phyloP scores from a whole-genome alignment of 164 flowering plant genomes.

The Dillenia suffruticosa region DNA sequence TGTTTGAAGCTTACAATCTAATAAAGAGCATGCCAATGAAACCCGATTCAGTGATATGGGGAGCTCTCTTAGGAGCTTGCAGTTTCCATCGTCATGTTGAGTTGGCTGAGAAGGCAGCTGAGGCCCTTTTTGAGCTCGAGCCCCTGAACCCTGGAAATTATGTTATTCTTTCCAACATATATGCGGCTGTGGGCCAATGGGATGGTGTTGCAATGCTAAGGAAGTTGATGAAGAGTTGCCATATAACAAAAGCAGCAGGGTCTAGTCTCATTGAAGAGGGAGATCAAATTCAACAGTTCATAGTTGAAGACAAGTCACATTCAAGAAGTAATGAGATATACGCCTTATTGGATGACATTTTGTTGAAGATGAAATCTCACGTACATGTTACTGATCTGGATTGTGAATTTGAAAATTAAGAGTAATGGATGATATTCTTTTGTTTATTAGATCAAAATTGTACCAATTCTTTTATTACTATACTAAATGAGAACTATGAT shows the following conservation, averaged over 20 bases:
- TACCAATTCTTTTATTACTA: no score
- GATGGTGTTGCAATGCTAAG: constrained; percentile 66
- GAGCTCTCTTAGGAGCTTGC: constrained; percentile 76
- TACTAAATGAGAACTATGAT: no score
- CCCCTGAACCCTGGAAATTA: constrained; percentile 87
- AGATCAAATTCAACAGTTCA: constrained; percentile 57
- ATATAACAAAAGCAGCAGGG: constrained; percentile 66
- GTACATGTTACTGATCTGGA: constrained; percentile 11
- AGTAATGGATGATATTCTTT: background rate
- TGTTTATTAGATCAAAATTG: no score
- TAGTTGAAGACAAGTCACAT: constrained; percentile 74
- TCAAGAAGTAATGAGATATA: constrained; percentile 48
- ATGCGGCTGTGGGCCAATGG: constrained; percentile 66
- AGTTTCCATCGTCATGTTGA: constrained; percentile 66
- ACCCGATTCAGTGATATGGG: constrained; percentile 86
- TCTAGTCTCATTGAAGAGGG: constrained; percentile 69
- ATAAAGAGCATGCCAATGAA: constrained; percentile 67
- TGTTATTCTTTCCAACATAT: constrained; percentile 77
- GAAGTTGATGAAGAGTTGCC: constrained; percentile 58
- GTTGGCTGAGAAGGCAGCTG: constrained; percentile 65
- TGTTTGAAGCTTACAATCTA: constrained; percentile 57
- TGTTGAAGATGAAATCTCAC: constrained; percentile 31
- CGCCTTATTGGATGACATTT: constrained; percentile 38
- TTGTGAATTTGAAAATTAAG: constrained; percentile 13
- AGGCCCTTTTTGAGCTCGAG: constrained; percentile 61